phyloP scores from a whole-genome alignment of 225 moss, liverwort and hornwort species.

The Marchantia polymorpha region DNA sequence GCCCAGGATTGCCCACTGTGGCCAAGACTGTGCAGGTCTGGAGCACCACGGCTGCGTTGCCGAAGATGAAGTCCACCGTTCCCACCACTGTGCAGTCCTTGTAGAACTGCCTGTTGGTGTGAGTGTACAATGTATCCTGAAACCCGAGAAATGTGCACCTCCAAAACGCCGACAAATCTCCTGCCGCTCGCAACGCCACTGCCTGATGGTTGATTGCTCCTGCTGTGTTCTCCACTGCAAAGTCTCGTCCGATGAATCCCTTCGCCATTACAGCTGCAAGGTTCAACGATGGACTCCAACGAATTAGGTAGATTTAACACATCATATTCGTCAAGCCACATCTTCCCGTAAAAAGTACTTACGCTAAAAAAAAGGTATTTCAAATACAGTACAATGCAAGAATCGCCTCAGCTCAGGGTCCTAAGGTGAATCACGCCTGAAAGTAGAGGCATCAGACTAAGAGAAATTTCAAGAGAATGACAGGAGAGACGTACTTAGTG shows the following conservation, averaged over 20 bases:
- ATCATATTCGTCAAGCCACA: neutral
- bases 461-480: too few relatives aligned
- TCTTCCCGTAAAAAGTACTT: neutral
- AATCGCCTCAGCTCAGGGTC: too few relatives aligned
- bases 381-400: too few relatives aligned
- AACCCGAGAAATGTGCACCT: constrained; percentile 52
- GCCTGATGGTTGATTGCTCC: constrained; percentile 76
- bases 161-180: constrained; percentile 66
- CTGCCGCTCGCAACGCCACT: constrained; percentile 71
- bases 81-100: constrained; percentile 57
- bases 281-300: neutral
- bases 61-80: constrained; percentile 91
- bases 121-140: constrained; percentile 80
- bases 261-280: constrained; percentile 61
- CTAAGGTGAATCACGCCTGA: too few relatives aligned
- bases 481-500: constrained; percentile 51
- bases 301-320: neutral
- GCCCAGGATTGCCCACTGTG: constrained; percentile 40
- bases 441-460: too few relatives aligned
- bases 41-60: constrained; percentile 77
- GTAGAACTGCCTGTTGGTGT: constrained; percentile 78
- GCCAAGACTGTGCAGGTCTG: constrained; percentile 63
- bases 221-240: constrained; percentile 87
- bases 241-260: constrained; percentile 62
- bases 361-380: too few relatives aligned